These are phyloP conservation scores for Tricholoma hemisulphureum DNA, from an alignment of 768 basidiomycete genomes.

Conservation along the genomic window DNA sequence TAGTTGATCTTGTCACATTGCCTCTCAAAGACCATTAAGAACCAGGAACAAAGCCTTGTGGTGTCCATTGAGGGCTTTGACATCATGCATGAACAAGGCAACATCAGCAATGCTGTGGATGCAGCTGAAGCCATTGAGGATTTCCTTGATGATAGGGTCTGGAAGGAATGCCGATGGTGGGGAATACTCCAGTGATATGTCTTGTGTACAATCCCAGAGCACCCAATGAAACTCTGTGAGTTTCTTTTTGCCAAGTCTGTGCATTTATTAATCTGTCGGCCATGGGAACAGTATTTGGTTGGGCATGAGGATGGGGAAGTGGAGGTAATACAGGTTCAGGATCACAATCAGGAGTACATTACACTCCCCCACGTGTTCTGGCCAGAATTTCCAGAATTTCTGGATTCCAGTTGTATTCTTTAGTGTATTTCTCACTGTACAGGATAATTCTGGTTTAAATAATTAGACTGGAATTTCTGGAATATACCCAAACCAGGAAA, in stretches of 20 bases:
- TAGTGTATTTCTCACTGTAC: too few species aligned
- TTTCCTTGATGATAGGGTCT: neutral
- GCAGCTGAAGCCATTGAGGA: constrained; percentile 3
- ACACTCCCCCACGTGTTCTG: too few species aligned
- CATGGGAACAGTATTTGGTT: neutral
- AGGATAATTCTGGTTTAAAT: too few species aligned
- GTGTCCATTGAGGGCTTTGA: neutral
- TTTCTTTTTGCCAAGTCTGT: neutral
- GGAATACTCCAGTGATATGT: neutral
- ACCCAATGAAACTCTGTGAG: neutral
- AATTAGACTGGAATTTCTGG: too few species aligned
- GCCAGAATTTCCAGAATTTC: too few species aligned
- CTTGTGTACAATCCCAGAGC: neutral
- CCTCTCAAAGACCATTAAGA: neutral
- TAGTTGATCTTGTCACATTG: neutral
- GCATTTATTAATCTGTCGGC: neutral
- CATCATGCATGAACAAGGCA: neutral
- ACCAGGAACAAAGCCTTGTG: neutral
- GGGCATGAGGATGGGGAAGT: neutral
- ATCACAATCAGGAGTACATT: too few species aligned
- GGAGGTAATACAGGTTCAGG: neutral
- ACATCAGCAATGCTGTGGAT: neutral
- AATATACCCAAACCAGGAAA: too few species aligned
- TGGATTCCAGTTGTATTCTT: too few species aligned
- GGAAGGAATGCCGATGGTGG: constrained; percentile 5